Evolutionary conservation across 2,329 filamentous ascomycete genomes (phyloP).

Genomic region (Sclerotinia glacialis): DNA sequence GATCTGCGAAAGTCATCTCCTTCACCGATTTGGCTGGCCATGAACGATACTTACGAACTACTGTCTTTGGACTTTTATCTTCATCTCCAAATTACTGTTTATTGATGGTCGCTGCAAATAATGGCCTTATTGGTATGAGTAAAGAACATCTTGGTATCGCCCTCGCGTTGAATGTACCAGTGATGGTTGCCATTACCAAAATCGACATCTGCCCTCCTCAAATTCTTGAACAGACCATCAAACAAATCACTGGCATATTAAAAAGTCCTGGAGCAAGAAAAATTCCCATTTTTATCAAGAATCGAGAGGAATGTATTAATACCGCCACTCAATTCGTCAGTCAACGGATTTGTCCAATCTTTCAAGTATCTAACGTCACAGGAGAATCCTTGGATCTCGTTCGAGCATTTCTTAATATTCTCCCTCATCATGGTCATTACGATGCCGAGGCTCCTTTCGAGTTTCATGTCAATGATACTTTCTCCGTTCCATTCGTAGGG

Average conservation of each 20-base stretch:
- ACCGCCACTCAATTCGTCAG: slow-evolving; percentile 95
- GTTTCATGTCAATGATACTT: slow-evolving; percentile 95
- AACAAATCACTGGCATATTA: slow-evolving; percentile 86
- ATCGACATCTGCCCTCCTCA: slow-evolving; percentile 97
- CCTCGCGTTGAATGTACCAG: slow-evolving; percentile 88
- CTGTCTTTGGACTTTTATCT: slow-evolving; percentile 90
- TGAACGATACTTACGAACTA: slow-evolving; percentile 91
- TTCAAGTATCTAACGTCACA: slow-evolving; percentile 97
- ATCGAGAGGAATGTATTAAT: slow-evolving; percentile 85
- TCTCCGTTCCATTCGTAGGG: slow-evolving; percentile 94
- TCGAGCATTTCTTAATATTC: slow-evolving; percentile 87
- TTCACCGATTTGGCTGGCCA: slow-evolving; percentile 96
- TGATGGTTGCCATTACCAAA: slow-evolving; percentile 97
- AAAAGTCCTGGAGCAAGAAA: slow-evolving; percentile 92
- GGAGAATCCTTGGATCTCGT: slow-evolving; percentile 88
- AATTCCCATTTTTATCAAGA: slow-evolving; percentile 93
- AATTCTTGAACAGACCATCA: slow-evolving; percentile 89
- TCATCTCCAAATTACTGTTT: slow-evolving; percentile 97
- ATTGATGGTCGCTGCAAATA: slow-evolving; percentile 97
- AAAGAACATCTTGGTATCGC: slow-evolving; percentile 97
- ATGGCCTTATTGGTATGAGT: slow-evolving; percentile 95
- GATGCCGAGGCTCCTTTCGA: slow-evolving; percentile 85
- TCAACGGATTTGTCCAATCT: slow-evolving; percentile 92
- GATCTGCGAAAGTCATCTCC: slow-evolving; percentile 92
- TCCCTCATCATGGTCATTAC: slow-evolving; percentile 92